Conservation (phyloP, 352 stramenopile genomes). For the Pythium chondricola region DNA sequence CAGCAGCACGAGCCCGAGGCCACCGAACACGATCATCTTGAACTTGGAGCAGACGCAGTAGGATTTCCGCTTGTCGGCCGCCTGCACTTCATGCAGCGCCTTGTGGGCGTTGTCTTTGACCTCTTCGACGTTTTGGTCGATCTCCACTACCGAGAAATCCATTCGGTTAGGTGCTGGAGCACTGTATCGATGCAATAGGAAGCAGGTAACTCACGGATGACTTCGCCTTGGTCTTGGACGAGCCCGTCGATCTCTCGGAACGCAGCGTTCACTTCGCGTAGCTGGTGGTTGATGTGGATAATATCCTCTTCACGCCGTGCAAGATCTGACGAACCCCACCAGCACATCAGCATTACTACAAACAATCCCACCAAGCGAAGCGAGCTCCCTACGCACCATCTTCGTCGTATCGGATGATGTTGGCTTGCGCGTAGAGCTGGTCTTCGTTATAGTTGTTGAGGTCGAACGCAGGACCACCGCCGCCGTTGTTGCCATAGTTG, state of each 20-base stretch:
- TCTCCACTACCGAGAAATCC: conserved; percentile 47
- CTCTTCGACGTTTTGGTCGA: conserved; percentile 72
- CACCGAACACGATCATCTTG: conserved; percentile 65
- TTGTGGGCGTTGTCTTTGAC: conserved; percentile 72
- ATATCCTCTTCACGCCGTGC: conserved; percentile 80
- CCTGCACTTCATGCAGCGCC: conserved; percentile 59
- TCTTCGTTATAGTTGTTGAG: conserved; percentile 84
- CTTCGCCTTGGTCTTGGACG: conserved; percentile 78
- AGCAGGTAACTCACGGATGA: conserved; percentile 29
- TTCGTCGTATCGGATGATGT: conserved; percentile 81
- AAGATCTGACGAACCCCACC: conserved; percentile 34
- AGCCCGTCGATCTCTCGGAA: conserved; percentile 83
- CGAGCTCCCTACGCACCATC: conserved; percentile 37
- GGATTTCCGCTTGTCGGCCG: conserved; percentile 59
- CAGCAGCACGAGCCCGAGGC: conserved; percentile 49
- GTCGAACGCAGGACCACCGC: conserved; percentile 16
- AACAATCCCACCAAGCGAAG: not conserved
- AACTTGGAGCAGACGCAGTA: conserved; percentile 63
- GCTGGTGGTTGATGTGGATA: conserved; percentile 84
- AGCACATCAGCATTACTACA: not conserved
- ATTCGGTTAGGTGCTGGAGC: not conserved
- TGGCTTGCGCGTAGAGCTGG: conserved; percentile 84
- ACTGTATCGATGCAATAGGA: not conserved
- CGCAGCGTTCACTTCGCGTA: conserved; percentile 79
- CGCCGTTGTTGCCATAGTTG: no score